Percentiles rank a stretch among this genome's conserved stretches.
phyloP scores from a whole-genome alignment of 805 yeast genomes.

The Zygosaccharomyces lentus region DNA sequence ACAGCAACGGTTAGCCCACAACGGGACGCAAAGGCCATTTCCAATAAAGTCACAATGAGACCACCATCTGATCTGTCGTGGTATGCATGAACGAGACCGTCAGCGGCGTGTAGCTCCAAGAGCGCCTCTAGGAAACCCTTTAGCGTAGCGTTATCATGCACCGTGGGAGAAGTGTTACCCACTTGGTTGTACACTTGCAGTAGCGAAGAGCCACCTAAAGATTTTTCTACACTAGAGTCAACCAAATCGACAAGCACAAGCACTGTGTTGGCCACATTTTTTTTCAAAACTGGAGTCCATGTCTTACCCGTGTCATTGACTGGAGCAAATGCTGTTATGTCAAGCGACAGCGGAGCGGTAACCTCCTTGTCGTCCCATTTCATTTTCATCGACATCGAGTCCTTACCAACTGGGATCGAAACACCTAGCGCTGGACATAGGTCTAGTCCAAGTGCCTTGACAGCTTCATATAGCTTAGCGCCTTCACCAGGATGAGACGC shows the following conservation, averaged over 20 bases:
- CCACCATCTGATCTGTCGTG: slow-evolving; percentile 99
- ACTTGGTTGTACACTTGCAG: slow-evolving; percentile 90
- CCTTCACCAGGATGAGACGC: slow-evolving; percentile 96
- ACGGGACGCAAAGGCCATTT: slow-evolving; percentile 97
- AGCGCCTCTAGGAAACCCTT: slow-evolving; percentile 68
- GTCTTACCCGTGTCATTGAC: slow-evolving; percentile 80
- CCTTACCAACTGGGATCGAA: slow-evolving; percentile 96
- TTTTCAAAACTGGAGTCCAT: slow-evolving; percentile 86
- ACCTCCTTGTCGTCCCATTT: slow-evolving; percentile 92
- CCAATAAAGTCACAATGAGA: slow-evolving; percentile 72
- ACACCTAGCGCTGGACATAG: slow-evolving; percentile 90
- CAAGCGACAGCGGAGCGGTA: slow-evolving; percentile 89
- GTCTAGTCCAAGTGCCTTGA: slow-evolving; percentile 90
- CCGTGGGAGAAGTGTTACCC: slow-evolving; percentile 80
- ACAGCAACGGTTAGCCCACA: slow-evolving; percentile 65
- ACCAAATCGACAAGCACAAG: slow-evolving; percentile 76
- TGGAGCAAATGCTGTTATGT: slow-evolving; percentile 87
- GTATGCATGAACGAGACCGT: slow-evolving; percentile 70
- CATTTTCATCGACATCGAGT: slow-evolving; percentile 99
- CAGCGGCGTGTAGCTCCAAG: slow-evolving; percentile 64
- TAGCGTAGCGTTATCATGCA: slow-evolving; percentile 59
- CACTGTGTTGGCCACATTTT: slow-evolving; percentile 48
- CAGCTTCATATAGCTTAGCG: slow-evolving; percentile 90
- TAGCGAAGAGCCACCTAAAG: slow-evolving; percentile 90
- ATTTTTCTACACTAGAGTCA: slow-evolving; percentile 46